Base-by-base conservation (phyloP, 2,329 filamentous ascomycete species). In the Colletotrichum camelliae region DNA sequence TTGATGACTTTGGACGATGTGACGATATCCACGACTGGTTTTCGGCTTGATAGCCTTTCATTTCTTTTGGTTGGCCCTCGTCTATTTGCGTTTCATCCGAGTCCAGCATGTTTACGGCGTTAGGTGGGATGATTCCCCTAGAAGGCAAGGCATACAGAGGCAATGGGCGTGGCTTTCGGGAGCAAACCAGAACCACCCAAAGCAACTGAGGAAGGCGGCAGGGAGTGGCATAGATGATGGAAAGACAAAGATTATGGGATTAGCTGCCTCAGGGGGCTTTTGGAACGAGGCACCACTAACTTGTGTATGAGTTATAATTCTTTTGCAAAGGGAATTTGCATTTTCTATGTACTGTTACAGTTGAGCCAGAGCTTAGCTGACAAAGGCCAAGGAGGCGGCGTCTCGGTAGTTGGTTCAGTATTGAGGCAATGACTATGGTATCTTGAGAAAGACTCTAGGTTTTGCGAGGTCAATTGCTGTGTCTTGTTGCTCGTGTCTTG, bases 291-390 rank as follows among this genome's bases (percentile, higher is more conserved):
- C 43, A 52, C 43, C 33, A 71, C 52, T 27, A 70, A 64, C 72
- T 75, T 75, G 70, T 76, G 71, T 76, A 75, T 71, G 74, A 76
- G 66, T 76, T 75, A 71, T 76, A 75, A 75, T 76, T 75, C 55
- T 71, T 52, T 72, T 65, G 71, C 74, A 75, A 76, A 75, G 71
- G 71, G 60, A 76, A 76, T 75, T 74, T 76, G 74, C 74, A 76
- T 75, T 67, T 76, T 48, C 67, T 76, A 76, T 76, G 74, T 76
- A 74, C 67, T 70, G 72, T 67, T 71, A 76, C 37, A 75, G 71
- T 75, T 74, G 71, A 67, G 71, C 74, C 67, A 76, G 27, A 60
- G 70, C 52, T 60, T 64, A 69, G 74, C 74, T 65, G 74, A n/a
- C 18, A 66, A 21, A 29, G 60, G 66, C 61, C 55, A 62, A 33